Conservation (phyloP, 2,329 filamentous ascomycete genomes). For the Calonectria pauciramosa region DNA sequence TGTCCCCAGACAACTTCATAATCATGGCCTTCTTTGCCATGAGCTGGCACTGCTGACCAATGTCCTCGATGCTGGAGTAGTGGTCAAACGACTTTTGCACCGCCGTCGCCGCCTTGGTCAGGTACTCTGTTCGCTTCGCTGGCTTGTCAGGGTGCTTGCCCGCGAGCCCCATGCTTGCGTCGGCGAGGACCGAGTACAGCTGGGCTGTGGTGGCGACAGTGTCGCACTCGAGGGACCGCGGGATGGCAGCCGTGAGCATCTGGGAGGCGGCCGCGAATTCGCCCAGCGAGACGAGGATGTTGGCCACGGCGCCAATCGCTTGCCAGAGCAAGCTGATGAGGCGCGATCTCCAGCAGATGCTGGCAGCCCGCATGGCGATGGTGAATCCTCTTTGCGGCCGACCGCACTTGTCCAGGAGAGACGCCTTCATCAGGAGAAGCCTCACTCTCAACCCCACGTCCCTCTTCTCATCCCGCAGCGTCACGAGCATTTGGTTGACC, state of each 20-base stretch:
- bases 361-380: constrained; percentile 80
- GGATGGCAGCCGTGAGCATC: constrained; percentile 78
- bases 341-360: constrained; percentile 77
- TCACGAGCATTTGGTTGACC: constrained; percentile 59
- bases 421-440: constrained; percentile 80
- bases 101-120: constrained; percentile 71
- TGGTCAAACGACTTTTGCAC: constrained; percentile 74
- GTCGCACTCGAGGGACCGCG: constrained; percentile 81
- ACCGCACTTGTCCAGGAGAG: constrained; percentile 76
- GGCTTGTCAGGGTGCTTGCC: constrained; percentile 63
- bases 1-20: constrained; percentile 78
- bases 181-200: constrained; percentile 79
- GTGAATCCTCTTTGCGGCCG: constrained; percentile 83
- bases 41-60: constrained; percentile 80
- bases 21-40: constrained; percentile 86
- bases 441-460: constrained; percentile 77
- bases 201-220: constrained; percentile 73
- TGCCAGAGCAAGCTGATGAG: constrained; percentile 81
- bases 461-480: constrained; percentile 59
- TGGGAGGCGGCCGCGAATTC: constrained; percentile 78
- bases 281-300: constrained; percentile 76
- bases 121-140: constrained; percentile 65
- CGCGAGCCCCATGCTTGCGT: constrained; percentile 84
- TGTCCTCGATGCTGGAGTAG: constrained; percentile 75
- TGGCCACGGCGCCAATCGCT: constrained; percentile 75